These are phyloP conservation scores for Myrmaecium sp. DNA, from an alignment of 2,329 filamentous ascomycete species.

Conservation along the genomic window DNA sequence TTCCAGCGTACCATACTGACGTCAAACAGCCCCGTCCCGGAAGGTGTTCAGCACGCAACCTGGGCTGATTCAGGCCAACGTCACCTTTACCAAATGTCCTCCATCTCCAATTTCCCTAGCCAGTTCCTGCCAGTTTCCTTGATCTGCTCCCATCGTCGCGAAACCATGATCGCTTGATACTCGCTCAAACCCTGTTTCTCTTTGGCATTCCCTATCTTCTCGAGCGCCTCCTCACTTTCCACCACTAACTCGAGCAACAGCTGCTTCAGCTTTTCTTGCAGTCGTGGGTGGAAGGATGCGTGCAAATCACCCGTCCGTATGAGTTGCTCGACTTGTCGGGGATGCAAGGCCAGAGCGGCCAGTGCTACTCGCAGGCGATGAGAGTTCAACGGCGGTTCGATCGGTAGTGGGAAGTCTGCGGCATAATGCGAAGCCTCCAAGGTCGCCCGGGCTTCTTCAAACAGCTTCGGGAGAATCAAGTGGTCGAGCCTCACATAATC, in stretches of 20 bases:
- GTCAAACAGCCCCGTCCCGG: no score
- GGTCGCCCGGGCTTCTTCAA: constrained; percentile 12
- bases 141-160: constrained; percentile 23
- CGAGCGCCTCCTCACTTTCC: constrained; percentile 12
- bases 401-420: constrained; percentile 4
- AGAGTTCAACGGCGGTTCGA: constrained; percentile 17
- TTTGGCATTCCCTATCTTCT: constrained; percentile 6
- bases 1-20: no score
- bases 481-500: constrained; percentile 27
- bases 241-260: constrained; percentile 17
- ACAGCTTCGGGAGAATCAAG: constrained; percentile 22
- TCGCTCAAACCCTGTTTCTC: constrained; percentile 15
- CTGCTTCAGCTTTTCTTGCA: constrained; percentile 18
- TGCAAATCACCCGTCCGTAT: constrained; percentile 10
- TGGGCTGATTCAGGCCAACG: no score
- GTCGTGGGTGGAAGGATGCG: constrained; percentile 13
- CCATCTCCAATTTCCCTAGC: constrained; percentile 1
- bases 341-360: constrained; percentile 16
- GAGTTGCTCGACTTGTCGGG: no score
- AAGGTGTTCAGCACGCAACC: no score
- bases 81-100: no score
- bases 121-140: constrained; percentile 7
- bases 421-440: constrained; percentile 15
- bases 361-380: constrained; percentile 29
- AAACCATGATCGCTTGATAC: constrained; percentile 9